Conservation (phyloP, 2,329 filamentous ascomycete genomes). For the Fusarium miscanthi region DNA sequence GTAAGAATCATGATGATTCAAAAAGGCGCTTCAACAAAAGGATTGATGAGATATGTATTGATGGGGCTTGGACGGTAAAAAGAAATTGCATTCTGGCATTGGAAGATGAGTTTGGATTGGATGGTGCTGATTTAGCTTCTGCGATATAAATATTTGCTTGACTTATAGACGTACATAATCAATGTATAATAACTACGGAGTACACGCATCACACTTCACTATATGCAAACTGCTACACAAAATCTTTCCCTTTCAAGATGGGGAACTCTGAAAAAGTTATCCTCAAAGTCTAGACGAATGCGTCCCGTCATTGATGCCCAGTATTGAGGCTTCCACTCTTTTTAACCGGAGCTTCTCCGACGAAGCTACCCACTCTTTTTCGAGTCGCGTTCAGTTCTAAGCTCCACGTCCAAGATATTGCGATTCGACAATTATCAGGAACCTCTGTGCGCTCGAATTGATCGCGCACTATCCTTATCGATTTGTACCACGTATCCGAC, state of each 20-base stretch:
- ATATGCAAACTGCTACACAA: rapidly evolving
- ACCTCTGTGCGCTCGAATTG: slow-evolving; percentile 24
- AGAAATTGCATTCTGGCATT: slow-evolving; percentile 15
- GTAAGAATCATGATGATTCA: slow-evolving; percentile 7
- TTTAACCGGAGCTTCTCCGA: slow-evolving; percentile 45
- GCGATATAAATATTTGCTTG: slow-evolving; percentile 12
- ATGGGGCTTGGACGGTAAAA: slow-evolving; percentile 8
- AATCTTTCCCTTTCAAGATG: not conserved
- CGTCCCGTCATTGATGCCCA: not conserved
- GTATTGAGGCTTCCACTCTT: not conserved
- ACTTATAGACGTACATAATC: slow-evolving; percentile 34
- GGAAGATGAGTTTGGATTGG: not conserved
- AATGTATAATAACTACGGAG: slow-evolving; percentile 10
- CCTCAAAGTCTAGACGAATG: not conserved
- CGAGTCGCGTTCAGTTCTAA: slow-evolving; percentile 39
- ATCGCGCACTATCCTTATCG: slow-evolving; percentile 12
- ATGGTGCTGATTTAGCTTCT: slow-evolving; percentile 5
- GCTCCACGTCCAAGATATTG: slow-evolving; percentile 40
- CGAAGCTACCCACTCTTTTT: slow-evolving; percentile 42
- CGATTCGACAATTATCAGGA: slow-evolving; percentile 29
- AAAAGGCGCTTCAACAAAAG: slow-evolving; percentile 1
- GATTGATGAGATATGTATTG: slow-evolving; percentile 30
- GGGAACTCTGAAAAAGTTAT: not conserved
- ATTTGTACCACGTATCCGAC: not conserved
- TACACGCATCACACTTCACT: not conserved